Base-by-base conservation (phyloP, 495 filamentous ascomycete species). In the Talaromyces proteolyticus region DNA sequence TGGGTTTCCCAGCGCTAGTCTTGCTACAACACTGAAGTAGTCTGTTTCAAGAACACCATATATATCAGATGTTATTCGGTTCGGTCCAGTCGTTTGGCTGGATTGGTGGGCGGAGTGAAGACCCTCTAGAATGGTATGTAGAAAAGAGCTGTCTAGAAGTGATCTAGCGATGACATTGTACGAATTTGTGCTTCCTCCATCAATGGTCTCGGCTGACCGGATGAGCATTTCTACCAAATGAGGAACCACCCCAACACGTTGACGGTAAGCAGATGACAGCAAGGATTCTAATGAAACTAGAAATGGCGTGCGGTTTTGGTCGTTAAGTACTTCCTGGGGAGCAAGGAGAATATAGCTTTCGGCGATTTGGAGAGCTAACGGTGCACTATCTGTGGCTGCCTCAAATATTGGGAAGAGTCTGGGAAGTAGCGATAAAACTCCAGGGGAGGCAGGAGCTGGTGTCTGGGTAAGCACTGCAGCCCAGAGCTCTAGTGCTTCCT, bases 401-500 rank as follows among this genome's bases (percentile, higher is more conserved):
- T 88, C 79, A 22, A 92, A 78, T 17, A 91, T 77, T 0, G 84
- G 82, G 43, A 95, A 77, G 0, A 89, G 76, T 49, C 78, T 67
- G 3, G 81, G 79, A 3, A 82, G 75, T 8, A 96, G 79, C 21
- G 77, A 70, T 4, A 91, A 64, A 14, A 95, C 72, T 3, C 84
- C 84, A 1, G 75, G 68, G 3, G 82, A 77, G 11, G 87, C 72
- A 0, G 88, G 85, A 4, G 78, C 63, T 4, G 78, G 75, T 17
- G 85, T 88, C 54, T 93, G 84, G 43, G 71, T 67, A 20, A 96
- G 62, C n/a, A 95, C 78, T 1, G 84, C 74, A 16, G 78, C 73
- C 90, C 90, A 96, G 19, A 98, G 78, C 24, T 96, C 90, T 11
- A 98, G 72, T 0, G 90, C 88, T 57, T 98, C 93, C 51, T 97